These are phyloP conservation scores for Fusarium sp. DNA, from an alignment of 2,329 filamentous ascomycete species.

Conservation along the genomic window DNA sequence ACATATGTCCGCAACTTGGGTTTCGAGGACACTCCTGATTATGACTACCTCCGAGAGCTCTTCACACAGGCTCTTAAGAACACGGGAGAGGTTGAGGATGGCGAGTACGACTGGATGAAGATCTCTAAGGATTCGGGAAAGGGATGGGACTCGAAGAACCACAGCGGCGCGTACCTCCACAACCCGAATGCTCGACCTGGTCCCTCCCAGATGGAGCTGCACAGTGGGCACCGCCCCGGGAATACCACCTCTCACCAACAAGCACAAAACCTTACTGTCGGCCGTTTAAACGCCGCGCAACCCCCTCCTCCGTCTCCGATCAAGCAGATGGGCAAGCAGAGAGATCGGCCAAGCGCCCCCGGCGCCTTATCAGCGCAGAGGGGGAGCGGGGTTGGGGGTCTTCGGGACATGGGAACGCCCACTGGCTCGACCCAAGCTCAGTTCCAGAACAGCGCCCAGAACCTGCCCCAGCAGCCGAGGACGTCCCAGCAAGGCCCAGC, in stretches of 20 bases:
- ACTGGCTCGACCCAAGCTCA: slow-evolving; percentile 94
- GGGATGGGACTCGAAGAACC: slow-evolving; percentile 86
- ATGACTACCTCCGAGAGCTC: slow-evolving; percentile 95
- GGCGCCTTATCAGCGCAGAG: slow-evolving; percentile 81
- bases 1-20: slow-evolving; percentile 97
- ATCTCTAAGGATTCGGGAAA: slow-evolving; percentile 85
- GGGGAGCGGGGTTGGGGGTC: slow-evolving; percentile 79
- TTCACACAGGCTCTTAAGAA: slow-evolving; percentile 97
- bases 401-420: slow-evolving; percentile 83
- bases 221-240: slow-evolving; percentile 77
- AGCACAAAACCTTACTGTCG: slow-evolving; percentile 77
- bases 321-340: slow-evolving; percentile 83
- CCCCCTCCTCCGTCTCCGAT: slow-evolving; percentile 88
- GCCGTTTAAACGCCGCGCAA: slow-evolving; percentile 95
- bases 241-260: slow-evolving; percentile 74
- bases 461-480: slow-evolving; percentile 78
- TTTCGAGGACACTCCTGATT: slow-evolving; percentile 98
- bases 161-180: slow-evolving; percentile 72
- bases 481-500: slow-evolving; percentile 72
- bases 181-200: slow-evolving; percentile 83
- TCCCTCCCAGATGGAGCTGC: slow-evolving; percentile 86
- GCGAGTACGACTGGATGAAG: slow-evolving; percentile 99
- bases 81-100: slow-evolving; percentile 93
- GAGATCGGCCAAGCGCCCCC: slow-evolving; percentile 81
- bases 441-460: slow-evolving; percentile 95